A percentile compares a stretch with the other conserved stretches of the same genome.
Evolutionary conservation across 306 rosid genomes (phyloP).

Genomic region (Quercus suber): DNA sequence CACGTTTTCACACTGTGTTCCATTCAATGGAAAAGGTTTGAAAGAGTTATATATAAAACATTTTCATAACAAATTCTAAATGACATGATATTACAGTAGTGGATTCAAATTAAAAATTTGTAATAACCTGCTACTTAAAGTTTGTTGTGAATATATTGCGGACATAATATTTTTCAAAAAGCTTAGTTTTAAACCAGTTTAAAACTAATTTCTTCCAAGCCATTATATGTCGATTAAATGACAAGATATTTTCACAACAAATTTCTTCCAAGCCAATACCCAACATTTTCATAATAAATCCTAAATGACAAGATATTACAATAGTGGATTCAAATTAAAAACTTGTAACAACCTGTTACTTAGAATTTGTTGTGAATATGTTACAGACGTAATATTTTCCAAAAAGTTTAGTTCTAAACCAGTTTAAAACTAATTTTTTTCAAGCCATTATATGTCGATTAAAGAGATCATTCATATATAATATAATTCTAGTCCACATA

Average conservation of each 20-base stretch:
- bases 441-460: too few relatives aligned
- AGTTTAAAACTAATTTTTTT: too few relatives aligned
- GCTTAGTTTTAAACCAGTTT: rapidly evolving
- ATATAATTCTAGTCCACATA: too few relatives aligned
- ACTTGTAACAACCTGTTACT: rapidly evolving
- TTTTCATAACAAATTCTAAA: rapidly evolving
- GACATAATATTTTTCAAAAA: rapidly evolving
- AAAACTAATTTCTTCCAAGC: too few relatives aligned
- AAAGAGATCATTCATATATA: too few relatives aligned
- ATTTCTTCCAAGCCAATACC: too few relatives aligned
- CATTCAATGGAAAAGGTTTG: too few relatives aligned
- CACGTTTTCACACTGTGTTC: too few relatives aligned
- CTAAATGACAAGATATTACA: rapidly evolving
- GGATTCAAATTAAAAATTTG: rapidly evolving
- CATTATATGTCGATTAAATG: too few relatives aligned
- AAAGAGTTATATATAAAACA: rapidly evolving
- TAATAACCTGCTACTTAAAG: rapidly evolving
- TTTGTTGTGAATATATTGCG: rapidly evolving
- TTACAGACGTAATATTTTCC: rapidly evolving
- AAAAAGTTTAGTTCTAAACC: too few relatives aligned
- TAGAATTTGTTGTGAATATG: rapidly evolving
- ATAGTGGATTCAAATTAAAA: rapidly evolving
- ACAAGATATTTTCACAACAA: too few relatives aligned
- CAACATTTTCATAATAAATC: rapidly evolving
- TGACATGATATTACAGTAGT: rapidly evolving